These are phyloP conservation scores for Prototheca stagnorum DNA, from an alignment of 163 green algal genomes.

Conservation along the genomic window DNA sequence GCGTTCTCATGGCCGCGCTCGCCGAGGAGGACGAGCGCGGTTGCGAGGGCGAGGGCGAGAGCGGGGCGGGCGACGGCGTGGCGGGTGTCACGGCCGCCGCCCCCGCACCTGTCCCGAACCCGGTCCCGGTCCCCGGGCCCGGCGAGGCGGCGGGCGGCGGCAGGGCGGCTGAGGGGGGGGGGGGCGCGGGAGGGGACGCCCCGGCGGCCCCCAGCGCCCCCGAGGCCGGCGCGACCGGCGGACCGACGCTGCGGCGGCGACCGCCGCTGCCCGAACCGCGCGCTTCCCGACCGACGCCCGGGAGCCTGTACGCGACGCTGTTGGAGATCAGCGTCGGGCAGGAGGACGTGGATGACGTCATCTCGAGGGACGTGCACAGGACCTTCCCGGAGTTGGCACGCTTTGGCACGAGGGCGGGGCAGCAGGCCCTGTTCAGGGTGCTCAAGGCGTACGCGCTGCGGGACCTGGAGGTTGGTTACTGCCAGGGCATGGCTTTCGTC, in stretches of 20 bases:
- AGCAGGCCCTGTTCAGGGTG: conserved; percentile 69
- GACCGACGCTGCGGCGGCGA: conserved; percentile 30
- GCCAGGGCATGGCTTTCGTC: conserved; percentile 84
- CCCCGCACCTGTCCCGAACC: too few species aligned
- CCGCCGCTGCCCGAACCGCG: conserved; percentile 30
- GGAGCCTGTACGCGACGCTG: conserved; percentile 49
- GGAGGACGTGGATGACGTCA: conserved; percentile 71
- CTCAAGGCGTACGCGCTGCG: conserved; percentile 82
- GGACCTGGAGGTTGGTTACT: conserved; percentile 76
- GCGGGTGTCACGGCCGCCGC: too few species aligned
- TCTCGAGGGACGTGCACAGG: conserved; percentile 76
- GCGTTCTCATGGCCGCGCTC: background rate
- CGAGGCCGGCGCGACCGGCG: background rate
- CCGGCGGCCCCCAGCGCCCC: background rate
- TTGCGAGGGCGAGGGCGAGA: background rate
- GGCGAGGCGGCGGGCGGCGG: background rate
- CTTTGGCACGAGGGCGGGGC: conserved; percentile 57
- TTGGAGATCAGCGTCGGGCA: conserved; percentile 58
- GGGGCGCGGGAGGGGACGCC: background rate
- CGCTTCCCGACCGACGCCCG: conserved; percentile 22
- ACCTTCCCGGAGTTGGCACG: conserved; percentile 88
- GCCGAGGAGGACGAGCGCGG: background rate
- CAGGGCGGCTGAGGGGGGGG: background rate
- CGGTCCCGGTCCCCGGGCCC: too few species aligned
- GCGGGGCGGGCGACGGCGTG: background rate